phyloP scores from a whole-genome alignment of 2,329 filamentous ascomycete species.

The Intubia oerlemansii region DNA sequence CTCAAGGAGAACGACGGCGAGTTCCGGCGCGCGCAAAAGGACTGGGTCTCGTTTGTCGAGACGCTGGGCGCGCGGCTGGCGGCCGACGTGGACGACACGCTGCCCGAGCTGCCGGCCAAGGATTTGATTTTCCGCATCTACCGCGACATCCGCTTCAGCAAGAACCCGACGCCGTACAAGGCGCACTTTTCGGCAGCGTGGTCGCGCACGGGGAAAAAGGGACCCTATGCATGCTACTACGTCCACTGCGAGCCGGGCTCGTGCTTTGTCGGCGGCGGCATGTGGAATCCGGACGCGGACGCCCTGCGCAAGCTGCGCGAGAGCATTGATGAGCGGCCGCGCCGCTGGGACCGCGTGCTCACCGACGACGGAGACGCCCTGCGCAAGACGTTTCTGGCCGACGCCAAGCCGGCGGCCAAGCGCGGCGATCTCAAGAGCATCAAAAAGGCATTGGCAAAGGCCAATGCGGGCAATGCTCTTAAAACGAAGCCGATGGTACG shows the following conservation, averaged over 20 bases:
- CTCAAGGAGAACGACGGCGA: slow-evolving; percentile 56
- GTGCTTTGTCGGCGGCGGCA: slow-evolving; percentile 58
- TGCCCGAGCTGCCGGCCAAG: slow-evolving; percentile 70
- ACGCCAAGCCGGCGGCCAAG: not conserved
- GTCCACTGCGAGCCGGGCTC: slow-evolving; percentile 52
- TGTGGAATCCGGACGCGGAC: slow-evolving; percentile 56
- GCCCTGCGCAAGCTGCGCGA: slow-evolving; percentile 46
- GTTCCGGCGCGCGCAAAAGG: slow-evolving; percentile 55
- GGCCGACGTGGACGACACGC: slow-evolving; percentile 47
- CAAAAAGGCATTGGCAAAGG: slow-evolving; percentile 40
- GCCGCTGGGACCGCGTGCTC: slow-evolving; percentile 47
- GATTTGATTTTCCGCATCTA: slow-evolving; percentile 79
- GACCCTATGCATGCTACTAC: slow-evolving; percentile 76
- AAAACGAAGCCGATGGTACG: slow-evolving; percentile 80
- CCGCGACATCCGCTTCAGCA: slow-evolving; percentile 65
- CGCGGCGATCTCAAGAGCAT: not conserved
- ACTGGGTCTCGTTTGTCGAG: slow-evolving; percentile 65
- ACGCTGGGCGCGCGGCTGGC: slow-evolving; percentile 47
- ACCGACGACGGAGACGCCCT: slow-evolving; percentile 33
- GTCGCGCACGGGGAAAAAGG: slow-evolving; percentile 73
- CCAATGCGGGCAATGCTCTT: slow-evolving; percentile 53
- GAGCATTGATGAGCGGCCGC: slow-evolving; percentile 54
- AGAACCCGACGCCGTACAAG: slow-evolving; percentile 75
- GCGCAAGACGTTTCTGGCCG: slow-evolving; percentile 25
- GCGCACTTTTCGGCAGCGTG: slow-evolving; percentile 67